Evolutionary conservation across 345 rosid genomes (phyloP).

Genomic region (Salix dunnii): DNA sequence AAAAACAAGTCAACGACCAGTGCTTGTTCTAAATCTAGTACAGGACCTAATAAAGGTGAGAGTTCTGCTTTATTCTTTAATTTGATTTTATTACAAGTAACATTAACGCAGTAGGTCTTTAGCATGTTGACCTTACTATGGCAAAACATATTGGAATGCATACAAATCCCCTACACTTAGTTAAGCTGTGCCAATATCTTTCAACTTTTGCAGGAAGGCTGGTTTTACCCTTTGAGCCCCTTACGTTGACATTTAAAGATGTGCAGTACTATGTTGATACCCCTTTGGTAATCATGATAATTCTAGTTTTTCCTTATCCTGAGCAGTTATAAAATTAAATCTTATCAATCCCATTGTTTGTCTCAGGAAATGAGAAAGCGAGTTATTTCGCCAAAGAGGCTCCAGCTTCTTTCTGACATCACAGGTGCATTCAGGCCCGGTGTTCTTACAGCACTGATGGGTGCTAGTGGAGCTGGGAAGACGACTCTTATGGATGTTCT

Average conservation of each 20-base stretch:
- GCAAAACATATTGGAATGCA: too few relatives aligned
- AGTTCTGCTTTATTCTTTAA: not conserved
- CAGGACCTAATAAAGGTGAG: constrained; percentile 25
- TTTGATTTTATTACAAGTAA: too few relatives aligned
- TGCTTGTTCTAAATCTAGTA: not conserved
- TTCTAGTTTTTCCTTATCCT: not conserved
- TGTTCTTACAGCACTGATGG: constrained; percentile 77
- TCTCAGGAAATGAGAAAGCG: constrained; percentile 53
- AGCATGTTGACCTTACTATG: too few relatives aligned
- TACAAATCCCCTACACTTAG: too few relatives aligned
- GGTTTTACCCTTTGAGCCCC: constrained; percentile 62
- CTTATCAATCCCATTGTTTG: not conserved
- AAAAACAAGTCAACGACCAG: not conserved
- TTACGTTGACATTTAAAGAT: constrained; percentile 52
- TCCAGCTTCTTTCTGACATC: constrained; percentile 59
- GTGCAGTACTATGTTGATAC: constrained; percentile 57
- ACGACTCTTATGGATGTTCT: constrained; percentile 86
- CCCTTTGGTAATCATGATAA: constrained; percentile 45
- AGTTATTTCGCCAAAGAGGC: constrained; percentile 43
- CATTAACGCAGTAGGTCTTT: not conserved
- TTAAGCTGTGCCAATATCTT: not conserved
- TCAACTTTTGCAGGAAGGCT: constrained; percentile 44
- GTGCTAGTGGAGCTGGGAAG: constrained; percentile 88
- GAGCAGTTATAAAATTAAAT: not conserved
- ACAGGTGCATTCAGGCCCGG: constrained; percentile 75